These are phyloP conservation scores for Nigrospora osmanthi DNA, from an alignment of 2,329 filamentous ascomycete genomes.

Conservation along the genomic window DNA sequence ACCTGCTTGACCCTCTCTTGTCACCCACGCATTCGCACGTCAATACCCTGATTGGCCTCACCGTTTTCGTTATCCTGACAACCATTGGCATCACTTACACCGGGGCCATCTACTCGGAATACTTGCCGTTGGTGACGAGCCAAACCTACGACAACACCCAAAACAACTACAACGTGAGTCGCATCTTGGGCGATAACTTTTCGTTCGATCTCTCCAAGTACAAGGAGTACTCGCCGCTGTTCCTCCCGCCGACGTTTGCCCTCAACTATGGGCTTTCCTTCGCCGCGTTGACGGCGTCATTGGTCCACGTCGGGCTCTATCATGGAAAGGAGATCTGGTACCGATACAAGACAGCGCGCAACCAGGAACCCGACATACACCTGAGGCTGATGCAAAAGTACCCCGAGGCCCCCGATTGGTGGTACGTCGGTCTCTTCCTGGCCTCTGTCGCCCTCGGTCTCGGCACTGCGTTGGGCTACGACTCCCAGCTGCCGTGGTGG, in stretches of 20 bases:
- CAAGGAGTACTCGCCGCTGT: constrained; percentile 45
- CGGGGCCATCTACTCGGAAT: constrained; percentile 38
- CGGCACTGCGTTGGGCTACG: constrained; percentile 32
- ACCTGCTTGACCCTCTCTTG: constrained; percentile 24
- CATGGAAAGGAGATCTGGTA: constrained; percentile 35
- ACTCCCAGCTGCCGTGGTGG: constrained; percentile 45
- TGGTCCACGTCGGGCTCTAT: constrained; percentile 28
- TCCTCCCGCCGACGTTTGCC: constrained; percentile 38
- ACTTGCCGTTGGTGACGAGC: constrained; percentile 47
- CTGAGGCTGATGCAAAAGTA: constrained; percentile 46
- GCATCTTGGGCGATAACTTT: constrained; percentile 39
- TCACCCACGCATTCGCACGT: constrained; percentile 28
- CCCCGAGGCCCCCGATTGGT: constrained; percentile 43
- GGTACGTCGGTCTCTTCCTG: constrained; percentile 37
- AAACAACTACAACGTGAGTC: constrained; percentile 38
- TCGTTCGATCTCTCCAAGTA: constrained; percentile 45
- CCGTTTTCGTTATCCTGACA: constrained; percentile 30
- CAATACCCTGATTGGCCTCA: constrained; percentile 32
- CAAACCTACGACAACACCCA: constrained; percentile 51
- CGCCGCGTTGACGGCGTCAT: constrained; percentile 38
- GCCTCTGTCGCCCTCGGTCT: constrained; percentile 39
- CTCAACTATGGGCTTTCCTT: constrained; percentile 44
- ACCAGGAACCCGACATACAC: constrained; percentile 42
- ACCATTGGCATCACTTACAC: constrained; percentile 40
- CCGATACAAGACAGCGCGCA: constrained; percentile 33